phyloP scores from a whole-genome alignment of 441 rosid genomes.

The Viola pubescens region DNA sequence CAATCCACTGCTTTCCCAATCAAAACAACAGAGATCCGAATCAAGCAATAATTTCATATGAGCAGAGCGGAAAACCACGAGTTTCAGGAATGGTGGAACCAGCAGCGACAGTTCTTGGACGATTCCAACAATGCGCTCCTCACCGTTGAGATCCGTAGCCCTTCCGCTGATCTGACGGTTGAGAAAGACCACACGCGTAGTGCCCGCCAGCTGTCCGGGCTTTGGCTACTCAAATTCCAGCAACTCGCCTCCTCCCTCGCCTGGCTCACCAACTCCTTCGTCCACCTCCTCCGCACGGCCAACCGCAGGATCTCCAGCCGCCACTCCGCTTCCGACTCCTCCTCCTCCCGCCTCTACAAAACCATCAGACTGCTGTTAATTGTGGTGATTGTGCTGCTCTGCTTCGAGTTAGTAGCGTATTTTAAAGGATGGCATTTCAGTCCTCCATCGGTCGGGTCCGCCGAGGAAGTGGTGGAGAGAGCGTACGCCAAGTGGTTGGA shows the following conservation, averaged over 20 bases:
- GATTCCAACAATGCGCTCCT: constrained; percentile 11
- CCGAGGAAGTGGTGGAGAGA: constrained; percentile 45
- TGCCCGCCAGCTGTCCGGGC: constrained; percentile 66
- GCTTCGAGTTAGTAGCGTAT: constrained; percentile 66
- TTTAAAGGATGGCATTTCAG: constrained; percentile 92
- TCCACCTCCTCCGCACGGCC: constrained; percentile 60
- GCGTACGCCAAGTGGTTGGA: constrained; percentile 67
- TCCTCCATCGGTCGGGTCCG: constrained; percentile 61
- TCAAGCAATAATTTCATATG: constrained; percentile 23
- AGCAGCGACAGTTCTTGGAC: constrained; percentile 46
- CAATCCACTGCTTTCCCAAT: no score
- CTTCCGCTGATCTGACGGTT: constrained; percentile 25
- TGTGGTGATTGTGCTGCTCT: constrained; percentile 49
- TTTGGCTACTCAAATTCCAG: constrained; percentile 58
- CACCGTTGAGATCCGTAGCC: constrained; percentile 15
- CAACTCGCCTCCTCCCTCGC: constrained; percentile 43
- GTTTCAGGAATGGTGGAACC: constrained; percentile 97
- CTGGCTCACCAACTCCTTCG: constrained; percentile 33
- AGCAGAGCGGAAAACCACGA: constrained; percentile 67
- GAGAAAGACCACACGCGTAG: constrained; percentile 55
- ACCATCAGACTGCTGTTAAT: constrained; percentile 45
- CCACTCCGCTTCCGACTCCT: constrained; percentile 26
- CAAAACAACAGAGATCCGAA: no score
- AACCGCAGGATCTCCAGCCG: constrained; percentile 52
- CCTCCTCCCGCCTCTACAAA: constrained; percentile 51